Base-by-base conservation (phyloP, 2,329 filamentous ascomycete genomes). In the Trichoderma koningiopsis region DNA sequence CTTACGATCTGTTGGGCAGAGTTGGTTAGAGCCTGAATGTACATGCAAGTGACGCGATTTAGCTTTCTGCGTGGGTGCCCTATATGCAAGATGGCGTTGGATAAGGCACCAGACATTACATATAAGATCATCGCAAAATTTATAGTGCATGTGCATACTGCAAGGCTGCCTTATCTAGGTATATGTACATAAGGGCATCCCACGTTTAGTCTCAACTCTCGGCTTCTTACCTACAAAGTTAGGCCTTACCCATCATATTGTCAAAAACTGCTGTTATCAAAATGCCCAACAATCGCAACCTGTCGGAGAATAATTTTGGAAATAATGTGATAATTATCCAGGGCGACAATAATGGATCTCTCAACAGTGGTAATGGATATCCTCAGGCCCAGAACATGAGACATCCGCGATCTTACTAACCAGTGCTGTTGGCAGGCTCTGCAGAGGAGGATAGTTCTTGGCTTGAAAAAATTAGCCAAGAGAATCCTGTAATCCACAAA, bases 401-500 rank as follows among this genome's bases (percentile, higher is more conserved):
- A 10, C 52, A 31, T 29, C 13, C 14, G 19, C 1, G 24, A 29
- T 1, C 52, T 29, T 7, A 24, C 52, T 55, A 27, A 55, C 24
- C 2, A 14, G 5, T 14, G 8, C 19, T 8, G 13, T 14, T 19
- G 4, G 4, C n/a, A 49, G 52, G 13, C 31, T 16, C 14, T 7
- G 5, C 52, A 6, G 52, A 55, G 0, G 13, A 27, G 6, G 52
- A 29, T 6, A 55, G 27, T 2, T 2, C 11, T 24, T 62, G 49
- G 31, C 40, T 62, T 19, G n/a, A 52, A 10, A 35, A 19, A 4
- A 52, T 62, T 10, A 62, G 59, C 2, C 31, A 27, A 35, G 33
- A 43, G 3, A 31, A 62, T 19, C 29, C 59, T 35, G 22, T 13
- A 4, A 52, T 43, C 7, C 78, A 81, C 57, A 81, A 79, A 61